Evolutionary conservation across 1,139 yeast genomes (phyloP).

Genomic region (Pichia sp.): DNA sequence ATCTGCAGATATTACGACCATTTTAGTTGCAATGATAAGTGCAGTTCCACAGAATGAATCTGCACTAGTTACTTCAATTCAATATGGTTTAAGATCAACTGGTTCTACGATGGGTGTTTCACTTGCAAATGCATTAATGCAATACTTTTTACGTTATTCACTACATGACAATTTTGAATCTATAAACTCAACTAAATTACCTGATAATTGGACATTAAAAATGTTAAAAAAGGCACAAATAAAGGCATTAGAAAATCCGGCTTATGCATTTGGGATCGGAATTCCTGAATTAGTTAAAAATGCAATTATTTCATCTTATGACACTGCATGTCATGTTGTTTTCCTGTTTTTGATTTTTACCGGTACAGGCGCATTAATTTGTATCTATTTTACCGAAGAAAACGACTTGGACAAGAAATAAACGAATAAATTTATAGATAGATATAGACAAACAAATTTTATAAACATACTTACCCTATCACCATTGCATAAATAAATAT

Average conservation of each 20-base stretch:
- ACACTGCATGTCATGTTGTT: conserved; percentile 34
- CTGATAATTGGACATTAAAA: conserved; percentile 9
- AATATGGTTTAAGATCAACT: conserved; percentile 44
- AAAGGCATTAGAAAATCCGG: conserved; percentile 33
- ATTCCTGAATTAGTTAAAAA: conserved; percentile 33
- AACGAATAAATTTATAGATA: too few species aligned
- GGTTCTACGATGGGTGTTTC: conserved; percentile 48
- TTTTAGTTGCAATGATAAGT: conserved; percentile 42
- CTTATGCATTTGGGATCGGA: conserved; percentile 28
- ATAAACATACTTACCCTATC: too few species aligned
- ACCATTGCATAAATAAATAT: too few species aligned
- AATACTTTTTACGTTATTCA: conserved; percentile 17
- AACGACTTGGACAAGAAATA: conserved; percentile 11
- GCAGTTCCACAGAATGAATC: conserved; percentile 40
- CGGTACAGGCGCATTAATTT: conserved; percentile 23
- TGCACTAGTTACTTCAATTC: conserved; percentile 46
- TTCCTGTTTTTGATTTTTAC: conserved; percentile 30
- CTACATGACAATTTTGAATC: conserved; percentile 9
- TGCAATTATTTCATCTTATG: conserved; percentile 36
- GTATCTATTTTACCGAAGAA: conserved; percentile 16
- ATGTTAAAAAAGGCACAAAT: conserved; percentile 8
- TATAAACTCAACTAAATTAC: conserved; percentile 5
- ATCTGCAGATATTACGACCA: conserved; percentile 38
- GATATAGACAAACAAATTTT: too few species aligned
- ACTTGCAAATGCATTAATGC: conserved; percentile 41